A percentile compares a stretch with the other conserved stretches of the same genome.
phyloP scores from a whole-genome alignment of 495 filamentous ascomycete species.

The Cercophora newfieldiana region DNA sequence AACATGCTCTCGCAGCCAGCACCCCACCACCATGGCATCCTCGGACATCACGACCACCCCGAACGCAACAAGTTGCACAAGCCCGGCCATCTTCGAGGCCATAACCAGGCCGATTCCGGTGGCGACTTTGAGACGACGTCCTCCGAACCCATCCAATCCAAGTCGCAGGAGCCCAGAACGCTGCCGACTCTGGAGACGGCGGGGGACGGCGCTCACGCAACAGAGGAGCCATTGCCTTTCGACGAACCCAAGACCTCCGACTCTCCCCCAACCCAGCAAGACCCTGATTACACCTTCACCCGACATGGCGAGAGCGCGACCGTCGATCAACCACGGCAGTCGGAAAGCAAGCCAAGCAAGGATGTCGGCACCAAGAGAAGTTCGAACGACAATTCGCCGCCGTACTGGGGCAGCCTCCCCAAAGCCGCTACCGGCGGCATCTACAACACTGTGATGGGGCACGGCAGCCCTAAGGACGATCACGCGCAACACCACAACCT shows the following conservation, averaged over 20 bases:
- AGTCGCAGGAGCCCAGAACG: not conserved
- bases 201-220: not conserved
- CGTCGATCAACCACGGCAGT: not conserved
- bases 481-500: constrained; percentile 34
- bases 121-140: constrained; percentile 24
- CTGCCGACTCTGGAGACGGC: not conserved
- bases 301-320: not conserved
- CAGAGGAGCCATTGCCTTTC: not conserved
- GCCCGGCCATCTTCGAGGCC: constrained; percentile 30
- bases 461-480: constrained; percentile 41
- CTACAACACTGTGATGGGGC: constrained; percentile 46
- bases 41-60: not conserved
- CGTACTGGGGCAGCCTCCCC: constrained; percentile 45
- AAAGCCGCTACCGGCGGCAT: constrained; percentile 32
- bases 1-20: not conserved
- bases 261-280: not conserved
- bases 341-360: not conserved
- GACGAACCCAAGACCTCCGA: not conserved
- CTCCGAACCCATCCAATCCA: not conserved
- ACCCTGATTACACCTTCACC: not conserved
- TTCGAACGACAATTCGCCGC: constrained; percentile 3
- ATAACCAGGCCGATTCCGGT: constrained; percentile 36
- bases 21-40: not conserved
- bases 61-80: constrained; percentile 39
- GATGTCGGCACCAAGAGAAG: not conserved